phyloP scores from a whole-genome alignment of 805 yeast species.

The Zygosaccharomyces kombuchaensis region DNA sequence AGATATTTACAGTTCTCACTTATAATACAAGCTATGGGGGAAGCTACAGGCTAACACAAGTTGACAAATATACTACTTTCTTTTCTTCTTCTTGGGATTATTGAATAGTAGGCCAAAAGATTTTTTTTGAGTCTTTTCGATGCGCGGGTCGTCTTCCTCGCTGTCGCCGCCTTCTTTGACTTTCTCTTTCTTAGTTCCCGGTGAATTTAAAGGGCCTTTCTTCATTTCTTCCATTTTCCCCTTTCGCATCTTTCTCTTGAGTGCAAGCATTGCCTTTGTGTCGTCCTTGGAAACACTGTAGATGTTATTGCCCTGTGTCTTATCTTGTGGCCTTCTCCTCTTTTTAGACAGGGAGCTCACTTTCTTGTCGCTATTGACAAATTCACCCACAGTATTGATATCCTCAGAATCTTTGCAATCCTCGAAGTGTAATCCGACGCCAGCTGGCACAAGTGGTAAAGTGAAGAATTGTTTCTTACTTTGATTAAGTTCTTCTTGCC shows the following conservation, averaged over 20 bases:
- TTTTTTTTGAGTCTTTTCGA: slow-evolving; percentile 23
- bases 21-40: background rate
- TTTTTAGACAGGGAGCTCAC: slow-evolving; percentile 31
- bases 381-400: slow-evolving; percentile 36
- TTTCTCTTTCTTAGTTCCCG: background rate
- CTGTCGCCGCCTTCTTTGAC: slow-evolving; percentile 9
- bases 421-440: slow-evolving; percentile 29
- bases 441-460: slow-evolving; percentile 33
- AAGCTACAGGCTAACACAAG: background rate
- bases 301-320: slow-evolving; percentile 14
- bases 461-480: slow-evolving; percentile 27
- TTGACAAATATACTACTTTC: background rate
- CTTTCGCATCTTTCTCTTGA: slow-evolving; percentile 33
- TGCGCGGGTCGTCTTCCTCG: slow-evolving; percentile 17
- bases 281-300: slow-evolving; percentile 32
- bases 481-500: slow-evolving; percentile 13
- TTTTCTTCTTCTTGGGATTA: slow-evolving; percentile 16
- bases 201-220: slow-evolving; percentile 4
- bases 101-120: slow-evolving; percentile 28
- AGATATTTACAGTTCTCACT: background rate
- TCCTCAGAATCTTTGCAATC: slow-evolving; percentile 16
- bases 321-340: slow-evolving; percentile 18
- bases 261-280: slow-evolving; percentile 34
- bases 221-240: slow-evolving; percentile 19
- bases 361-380: slow-evolving; percentile 33